phyloP scores from a whole-genome alignment of 306 rosid species.

The Oxytropis ochrocephala region DNA sequence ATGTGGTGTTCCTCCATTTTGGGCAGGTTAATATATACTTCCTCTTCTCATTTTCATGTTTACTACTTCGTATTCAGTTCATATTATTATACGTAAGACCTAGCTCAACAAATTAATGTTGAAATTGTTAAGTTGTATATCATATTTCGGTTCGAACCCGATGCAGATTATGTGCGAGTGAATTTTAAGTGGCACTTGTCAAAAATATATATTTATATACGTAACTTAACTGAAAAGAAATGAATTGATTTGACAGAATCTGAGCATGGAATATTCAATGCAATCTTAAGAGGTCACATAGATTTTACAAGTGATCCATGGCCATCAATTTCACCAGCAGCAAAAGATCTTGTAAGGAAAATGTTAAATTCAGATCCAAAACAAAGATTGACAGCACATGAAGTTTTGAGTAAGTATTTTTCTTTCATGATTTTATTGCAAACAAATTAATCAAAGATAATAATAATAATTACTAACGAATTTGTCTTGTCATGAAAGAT shows the following conservation, averaged over 20 bases:
- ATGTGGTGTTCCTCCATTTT: constrained; percentile 87
- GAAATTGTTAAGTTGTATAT: no score
- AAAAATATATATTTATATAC: no score
- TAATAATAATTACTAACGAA: not conserved
- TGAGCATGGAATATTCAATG: constrained; percentile 36
- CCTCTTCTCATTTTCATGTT: not conserved
- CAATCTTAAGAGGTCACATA: constrained; percentile 52
- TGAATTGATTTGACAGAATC: constrained; percentile 18
- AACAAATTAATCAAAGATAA: not conserved
- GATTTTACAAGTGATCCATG: constrained; percentile 83
- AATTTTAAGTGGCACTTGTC: no score
- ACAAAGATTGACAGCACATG: not conserved
- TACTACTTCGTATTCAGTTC: no score
- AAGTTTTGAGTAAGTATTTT: not conserved
- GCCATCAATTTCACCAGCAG: constrained; percentile 75
- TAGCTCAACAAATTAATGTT: no score
- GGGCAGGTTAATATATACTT: constrained; percentile 59
- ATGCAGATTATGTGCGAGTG: no score
- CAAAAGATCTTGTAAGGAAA: constrained; percentile 34
- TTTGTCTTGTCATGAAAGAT: not conserved
- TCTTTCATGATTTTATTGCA: not conserved
- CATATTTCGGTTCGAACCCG: no score
- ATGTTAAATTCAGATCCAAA: constrained; percentile 22
- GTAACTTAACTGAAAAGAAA: not conserved
- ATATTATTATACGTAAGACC: no score